Percentiles rank a stretch among this genome's conserved stretches.
Conservation (phyloP, 2,329 filamentous ascomycete genomes). For the Falciphora oryzae region DNA sequence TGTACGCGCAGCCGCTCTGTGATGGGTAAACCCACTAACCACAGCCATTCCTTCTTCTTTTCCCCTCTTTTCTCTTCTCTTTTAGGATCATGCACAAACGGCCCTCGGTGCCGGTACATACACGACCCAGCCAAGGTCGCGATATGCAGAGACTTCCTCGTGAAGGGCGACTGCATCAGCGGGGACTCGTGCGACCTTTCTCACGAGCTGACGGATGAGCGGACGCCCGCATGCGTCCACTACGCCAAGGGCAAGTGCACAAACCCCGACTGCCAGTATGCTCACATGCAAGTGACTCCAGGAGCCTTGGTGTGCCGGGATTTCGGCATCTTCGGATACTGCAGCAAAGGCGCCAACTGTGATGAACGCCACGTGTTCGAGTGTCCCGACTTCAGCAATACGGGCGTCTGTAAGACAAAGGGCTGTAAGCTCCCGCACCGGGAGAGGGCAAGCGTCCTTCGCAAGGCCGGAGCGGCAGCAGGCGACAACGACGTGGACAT, state of each 20-base stretch:
- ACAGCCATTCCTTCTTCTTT: conserved; percentile 9
- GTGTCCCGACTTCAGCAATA: conserved; percentile 93
- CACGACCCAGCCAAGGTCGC: conserved; percentile 86
- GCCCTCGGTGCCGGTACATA: conserved; percentile 69
- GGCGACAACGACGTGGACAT: conserved; percentile 44
- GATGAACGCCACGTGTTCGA: conserved; percentile 82
- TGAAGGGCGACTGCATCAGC: conserved; percentile 69
- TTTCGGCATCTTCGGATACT: conserved; percentile 86
- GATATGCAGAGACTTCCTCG: conserved; percentile 81
- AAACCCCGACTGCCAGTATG: conserved; percentile 79
- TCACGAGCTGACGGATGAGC: conserved; percentile 76
- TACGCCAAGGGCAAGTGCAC: conserved; percentile 86
- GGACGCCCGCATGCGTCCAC: conserved; percentile 83
- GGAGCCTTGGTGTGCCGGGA: conserved; percentile 73
- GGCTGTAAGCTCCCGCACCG: conserved; percentile 83
- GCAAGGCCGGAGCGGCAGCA: conserved; percentile 52
- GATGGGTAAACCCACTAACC: conserved; percentile 36
- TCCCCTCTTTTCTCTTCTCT: conserved; percentile 10
- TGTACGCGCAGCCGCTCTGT: background rate
- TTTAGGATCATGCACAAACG: conserved; percentile 79
- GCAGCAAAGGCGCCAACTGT: conserved; percentile 73
- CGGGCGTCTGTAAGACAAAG: conserved; percentile 72
- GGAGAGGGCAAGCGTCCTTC: conserved; percentile 75
- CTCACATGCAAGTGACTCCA: conserved; percentile 73
- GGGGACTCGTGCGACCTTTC: conserved; percentile 84